These are phyloP conservation scores for Zymoseptoria crescenta DNA, from an alignment of 2,329 filamentous ascomycete genomes.

Conservation along the genomic window DNA sequence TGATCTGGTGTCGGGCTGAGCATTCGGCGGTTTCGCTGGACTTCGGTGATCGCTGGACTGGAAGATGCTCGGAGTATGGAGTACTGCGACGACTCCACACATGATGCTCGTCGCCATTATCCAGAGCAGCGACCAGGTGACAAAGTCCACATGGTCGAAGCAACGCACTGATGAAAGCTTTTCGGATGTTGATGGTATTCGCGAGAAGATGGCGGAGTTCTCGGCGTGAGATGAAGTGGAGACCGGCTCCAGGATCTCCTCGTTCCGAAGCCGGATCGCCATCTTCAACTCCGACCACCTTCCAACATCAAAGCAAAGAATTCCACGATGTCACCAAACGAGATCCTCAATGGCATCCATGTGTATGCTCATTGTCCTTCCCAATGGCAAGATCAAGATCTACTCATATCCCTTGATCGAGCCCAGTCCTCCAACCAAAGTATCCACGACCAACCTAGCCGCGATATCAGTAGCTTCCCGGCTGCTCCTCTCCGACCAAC, in stretches of 20 bases:
- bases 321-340: not conserved
- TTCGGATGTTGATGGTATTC: not conserved
- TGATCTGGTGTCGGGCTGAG: no score
- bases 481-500: not conserved
- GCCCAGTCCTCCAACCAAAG: not conserved
- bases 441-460: not conserved
- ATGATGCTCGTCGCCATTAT: no score
- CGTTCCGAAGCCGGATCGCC: not conserved
- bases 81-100: no score
- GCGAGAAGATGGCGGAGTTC: not conserved
- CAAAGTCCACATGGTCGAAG: not conserved
- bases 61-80: no score
- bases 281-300: not conserved
- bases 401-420: not conserved
- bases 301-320: not conserved
- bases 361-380: no score
- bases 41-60: no score
- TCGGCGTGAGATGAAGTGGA: not conserved
- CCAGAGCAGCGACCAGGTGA: no score
- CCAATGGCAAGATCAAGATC: not conserved
- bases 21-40: no score
- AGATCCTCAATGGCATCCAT: not conserved
- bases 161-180: not conserved
- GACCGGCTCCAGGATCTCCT: not conserved
- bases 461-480: not conserved